These are phyloP conservation scores for Lichina pygmaea DNA, from an alignment of 495 filamentous ascomycete species.

Conservation along the genomic window DNA sequence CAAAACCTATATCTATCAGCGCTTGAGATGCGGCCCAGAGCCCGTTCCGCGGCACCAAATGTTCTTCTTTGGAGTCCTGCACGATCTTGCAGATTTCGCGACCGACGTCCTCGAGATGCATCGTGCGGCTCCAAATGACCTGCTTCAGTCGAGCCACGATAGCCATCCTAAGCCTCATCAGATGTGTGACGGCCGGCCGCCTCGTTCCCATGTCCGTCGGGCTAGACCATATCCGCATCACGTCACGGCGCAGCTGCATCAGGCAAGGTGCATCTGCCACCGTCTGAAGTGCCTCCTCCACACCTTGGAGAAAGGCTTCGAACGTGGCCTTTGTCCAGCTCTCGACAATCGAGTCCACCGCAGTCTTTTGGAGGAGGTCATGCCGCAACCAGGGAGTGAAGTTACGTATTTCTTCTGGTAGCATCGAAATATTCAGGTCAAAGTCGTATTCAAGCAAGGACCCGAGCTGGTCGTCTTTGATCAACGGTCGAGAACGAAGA, in stretches of 20 bases:
- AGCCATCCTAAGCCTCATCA: constrained; percentile 37
- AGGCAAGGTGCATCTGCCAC: constrained; percentile 37
- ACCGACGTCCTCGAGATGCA: not conserved
- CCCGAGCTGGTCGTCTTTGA: constrained; percentile 14
- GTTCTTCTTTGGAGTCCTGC: constrained; percentile 1
- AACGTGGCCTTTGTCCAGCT: constrained; percentile 54
- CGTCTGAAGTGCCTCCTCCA: constrained; percentile 24
- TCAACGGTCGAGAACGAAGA: constrained; percentile 21
- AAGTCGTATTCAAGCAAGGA: constrained; percentile 43
- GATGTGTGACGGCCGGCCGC: constrained; percentile 1
- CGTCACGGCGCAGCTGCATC: constrained; percentile 35
- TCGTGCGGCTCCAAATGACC: not conserved
- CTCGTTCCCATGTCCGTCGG: constrained; percentile 1
- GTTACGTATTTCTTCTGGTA: constrained; percentile 54
- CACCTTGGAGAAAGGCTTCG: constrained; percentile 27
- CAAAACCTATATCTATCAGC: constrained; percentile 23
- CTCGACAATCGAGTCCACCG: constrained; percentile 36
- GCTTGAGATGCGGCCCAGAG: constrained; percentile 11
- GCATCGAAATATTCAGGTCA: constrained; percentile 61
- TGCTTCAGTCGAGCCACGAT: constrained; percentile 32
- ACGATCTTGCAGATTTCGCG: not conserved
- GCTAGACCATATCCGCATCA: constrained; percentile 48
- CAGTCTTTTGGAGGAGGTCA: constrained; percentile 40
- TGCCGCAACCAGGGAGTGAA: constrained; percentile 81
- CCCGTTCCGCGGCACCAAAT: not conserved